Evolutionary conservation across 1,284 basidiomycete species (phyloP), one percentile per base, ranked within the genome.

Genomic region (Puccinia novopanici): DNA sequence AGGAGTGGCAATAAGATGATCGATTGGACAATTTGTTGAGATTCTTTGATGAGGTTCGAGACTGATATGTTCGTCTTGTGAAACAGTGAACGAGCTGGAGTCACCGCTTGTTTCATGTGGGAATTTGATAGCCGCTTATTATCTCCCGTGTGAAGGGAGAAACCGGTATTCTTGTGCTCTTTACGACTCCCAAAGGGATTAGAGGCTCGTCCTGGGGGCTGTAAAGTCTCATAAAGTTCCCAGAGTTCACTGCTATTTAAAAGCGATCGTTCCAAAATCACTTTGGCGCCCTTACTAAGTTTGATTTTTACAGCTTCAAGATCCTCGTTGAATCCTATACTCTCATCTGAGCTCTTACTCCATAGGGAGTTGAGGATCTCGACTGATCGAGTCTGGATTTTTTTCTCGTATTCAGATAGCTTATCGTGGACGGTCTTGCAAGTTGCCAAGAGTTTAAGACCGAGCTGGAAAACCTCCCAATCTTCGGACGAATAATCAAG

Each of bases 401-500:
- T 91, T 5, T 85, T 85, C 85, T 96, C 93, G 84, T 94, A 94
- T 37, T 86, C 84, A 2, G 85, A 82, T 45, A 94, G 86, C 19
- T 91, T 89, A 55, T 93, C 91, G 42, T 89, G 89, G 12, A 94
- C 88, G 0, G 89, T 89, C 0, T 91, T 89, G 50, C 91, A 91
- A 24, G 92, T 89, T 37, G 92, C 90, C 48, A 98, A 89, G 27
- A 95, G 88, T 84, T 93, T 92, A n/a, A 97, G 86, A 0, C 90
- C 90, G 12, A 90, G 86, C 85, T 96, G 94, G 82, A 97, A 94
- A 37, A 90, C 89, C 2, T 89, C 88, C 92, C 93, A 95, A 85
- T 98, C 94, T 80, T 93, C 91, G 3, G 90, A 87, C 1, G 91
- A 91, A 84, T 96, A 96, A 86, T 97, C 94, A 82, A 94, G 86